Evolutionary conservation across 768 basidiomycete genomes (phyloP), one percentile per base, ranked within the genome.

Genomic region (Dacryopinax primogenitus): DNA sequence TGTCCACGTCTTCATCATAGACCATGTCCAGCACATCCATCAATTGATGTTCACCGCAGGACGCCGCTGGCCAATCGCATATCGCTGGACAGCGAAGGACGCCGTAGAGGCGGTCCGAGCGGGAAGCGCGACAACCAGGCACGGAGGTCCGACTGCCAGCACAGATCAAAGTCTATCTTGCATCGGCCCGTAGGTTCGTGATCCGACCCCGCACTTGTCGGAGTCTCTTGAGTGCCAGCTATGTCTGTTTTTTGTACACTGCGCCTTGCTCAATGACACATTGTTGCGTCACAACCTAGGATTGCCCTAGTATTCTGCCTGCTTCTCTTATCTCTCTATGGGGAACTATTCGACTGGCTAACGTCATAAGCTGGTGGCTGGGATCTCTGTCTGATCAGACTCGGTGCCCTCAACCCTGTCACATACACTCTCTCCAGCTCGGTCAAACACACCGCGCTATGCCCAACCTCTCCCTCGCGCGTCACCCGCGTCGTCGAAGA

Each of bases 141-240:
- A 21, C 51, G 51, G 51, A 58, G 11, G 51, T 15, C 51, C 51
- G 51, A 32, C 30, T 58, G 51, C 51, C 51, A 58, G 51, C 51
- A 30, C n/a, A 26, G 26, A 7, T 58, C 26, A 23, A 30, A 58
- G 51, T 58, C 51, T 58, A 58, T 58, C 32, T 30, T 15, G 12
- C 30, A n/a, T 58, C 51, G 51, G 51, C 51, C 51, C 51, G 51
- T 23, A 3, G 51, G 30, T 4, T 26, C 37, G 51, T 13, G 51
- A 28, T 13, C 51, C 51, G 51, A 58, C 51, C 30, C 51, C 51
- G 51, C 26, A 58, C 4, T 58, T 30, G 26, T 18, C 51, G 51
- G 51, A 9, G 23, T 30, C 21, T 47, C 51, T 3, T 4, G 26
- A 28, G 37, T 58, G 51, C 30, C 51, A 58, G 51, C 23, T 58